A percentile compares a stretch with the other conserved stretches of the same genome.
phyloP scores from a whole-genome alignment of 331 rosid species.

The Telfairia occidentalis region DNA sequence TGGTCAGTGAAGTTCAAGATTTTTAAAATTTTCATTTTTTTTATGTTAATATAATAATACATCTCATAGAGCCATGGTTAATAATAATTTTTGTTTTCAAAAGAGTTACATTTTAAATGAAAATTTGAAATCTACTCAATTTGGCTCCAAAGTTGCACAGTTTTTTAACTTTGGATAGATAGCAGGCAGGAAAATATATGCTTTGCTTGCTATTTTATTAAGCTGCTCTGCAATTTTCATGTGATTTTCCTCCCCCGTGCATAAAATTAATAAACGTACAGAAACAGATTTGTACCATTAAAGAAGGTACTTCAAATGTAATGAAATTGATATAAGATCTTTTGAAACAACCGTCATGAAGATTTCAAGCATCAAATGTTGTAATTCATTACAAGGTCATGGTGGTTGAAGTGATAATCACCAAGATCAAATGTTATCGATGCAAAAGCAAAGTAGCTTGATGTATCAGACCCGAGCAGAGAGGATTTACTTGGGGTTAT shows the following conservation, averaged over 20 bases:
- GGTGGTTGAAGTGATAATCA: slow-evolving; percentile 56
- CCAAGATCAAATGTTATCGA: slow-evolving; percentile 30
- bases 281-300: not conserved
- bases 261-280: not conserved
- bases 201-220: not conserved
- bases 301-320: not conserved
- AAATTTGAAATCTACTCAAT: not conserved
- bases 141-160: not conserved
- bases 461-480: slow-evolving; percentile 61
- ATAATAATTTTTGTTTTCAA: not conserved
- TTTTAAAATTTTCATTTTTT: not conserved
- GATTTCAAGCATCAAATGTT: slow-evolving; percentile 30
- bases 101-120: not conserved
- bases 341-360: not conserved
- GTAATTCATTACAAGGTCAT: slow-evolving; percentile 31
- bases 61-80: not conserved
- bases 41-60: not conserved
- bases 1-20: not conserved
- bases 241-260: not conserved
- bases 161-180: not conserved
- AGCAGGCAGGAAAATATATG: not conserved
- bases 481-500: slow-evolving; percentile 57
- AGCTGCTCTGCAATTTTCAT: not conserved
- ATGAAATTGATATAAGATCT: not conserved
- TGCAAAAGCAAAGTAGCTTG: slow-evolving; percentile 53